These are phyloP conservation scores for Russula emetica DNA, from an alignment of 768 basidiomycete species.

Conservation along the genomic window DNA sequence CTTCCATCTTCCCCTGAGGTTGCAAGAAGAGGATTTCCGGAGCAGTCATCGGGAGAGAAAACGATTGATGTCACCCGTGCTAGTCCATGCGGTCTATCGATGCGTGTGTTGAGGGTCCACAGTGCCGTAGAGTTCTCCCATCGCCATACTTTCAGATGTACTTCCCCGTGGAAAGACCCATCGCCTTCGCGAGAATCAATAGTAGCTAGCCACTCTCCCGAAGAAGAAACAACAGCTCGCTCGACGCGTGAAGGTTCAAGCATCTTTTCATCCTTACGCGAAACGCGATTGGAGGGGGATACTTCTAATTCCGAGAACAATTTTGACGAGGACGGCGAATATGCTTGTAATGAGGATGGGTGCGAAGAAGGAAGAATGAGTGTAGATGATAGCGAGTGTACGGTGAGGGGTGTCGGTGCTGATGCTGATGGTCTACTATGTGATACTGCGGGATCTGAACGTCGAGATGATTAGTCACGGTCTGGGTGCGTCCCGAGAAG, in stretches of 20 bases:
- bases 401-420: constrained; percentile 59
- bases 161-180: constrained; percentile 58
- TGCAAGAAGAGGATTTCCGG: constrained; percentile 46
- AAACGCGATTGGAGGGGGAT: constrained; percentile 87
- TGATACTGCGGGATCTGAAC: constrained; percentile 37
- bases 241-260: constrained; percentile 76
- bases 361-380: constrained; percentile 91
- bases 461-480: constrained; percentile 9
- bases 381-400: constrained; percentile 68
- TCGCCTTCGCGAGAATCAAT: constrained; percentile 71
- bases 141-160: constrained; percentile 86
- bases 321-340: constrained; percentile 65
- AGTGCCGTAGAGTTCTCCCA: constrained; percentile 63
- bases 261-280: constrained; percentile 70
- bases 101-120: constrained; percentile 81
- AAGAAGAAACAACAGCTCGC: constrained; percentile 55
- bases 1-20: constrained; percentile 72
- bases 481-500: constrained; percentile 14
- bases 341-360: constrained; percentile 90
- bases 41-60: constrained; percentile 54
- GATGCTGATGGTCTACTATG: constrained; percentile 39
- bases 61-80: constrained; percentile 55
- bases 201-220: constrained; percentile 91
- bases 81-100: constrained; percentile 81
- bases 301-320: constrained; percentile 87